Conservation (phyloP, 2,329 filamentous ascomycete species). For the Spiromastix sp. region DNA sequence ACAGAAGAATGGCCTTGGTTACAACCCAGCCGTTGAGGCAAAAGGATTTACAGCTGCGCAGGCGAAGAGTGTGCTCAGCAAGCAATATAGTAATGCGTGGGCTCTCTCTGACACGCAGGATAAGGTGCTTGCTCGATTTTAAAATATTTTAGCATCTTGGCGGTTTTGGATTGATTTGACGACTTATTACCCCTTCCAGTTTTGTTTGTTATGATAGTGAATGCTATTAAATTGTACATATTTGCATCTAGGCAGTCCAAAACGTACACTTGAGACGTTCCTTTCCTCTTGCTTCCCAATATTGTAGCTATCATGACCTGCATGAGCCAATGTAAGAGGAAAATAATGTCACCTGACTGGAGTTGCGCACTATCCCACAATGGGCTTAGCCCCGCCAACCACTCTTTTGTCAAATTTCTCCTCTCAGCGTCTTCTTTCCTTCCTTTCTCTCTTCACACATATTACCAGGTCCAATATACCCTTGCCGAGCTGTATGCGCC, state of each 20-base stretch:
- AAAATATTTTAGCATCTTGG: conserved; percentile 6
- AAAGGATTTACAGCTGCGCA: conserved; percentile 78
- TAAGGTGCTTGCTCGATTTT: conserved; percentile 63
- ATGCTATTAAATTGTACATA: conserved; percentile 1
- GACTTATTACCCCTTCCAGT: neutral
- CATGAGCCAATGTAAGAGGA: neutral
- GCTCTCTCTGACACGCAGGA: conserved; percentile 65
- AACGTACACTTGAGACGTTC: too few relatives aligned
- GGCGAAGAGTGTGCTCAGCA: conserved; percentile 57
- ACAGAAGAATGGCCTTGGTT: conserved; percentile 60
- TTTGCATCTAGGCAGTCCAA: neutral
- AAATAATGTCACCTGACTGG: neutral
- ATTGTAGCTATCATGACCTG: neutral
- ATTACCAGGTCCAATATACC: conserved; percentile 34
- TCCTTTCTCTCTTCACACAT: conserved; percentile 18
- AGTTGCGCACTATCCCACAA: neutral
- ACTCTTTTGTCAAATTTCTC: conserved; percentile 10
- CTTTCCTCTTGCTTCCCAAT: too few relatives aligned
- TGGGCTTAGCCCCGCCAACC: too few relatives aligned
- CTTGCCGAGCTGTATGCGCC: conserved; percentile 23
- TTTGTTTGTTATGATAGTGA: neutral
- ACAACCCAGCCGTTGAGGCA: conserved; percentile 84
- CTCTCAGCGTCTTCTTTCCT: conserved; percentile 16
- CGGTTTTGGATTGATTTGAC: neutral
- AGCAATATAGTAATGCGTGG: conserved; percentile 59